Evolutionary conservation across 1,284 basidiomycete genomes (phyloP), one percentile per base, ranked within the genome.

Genomic region (Sphagnurus paluster): DNA sequence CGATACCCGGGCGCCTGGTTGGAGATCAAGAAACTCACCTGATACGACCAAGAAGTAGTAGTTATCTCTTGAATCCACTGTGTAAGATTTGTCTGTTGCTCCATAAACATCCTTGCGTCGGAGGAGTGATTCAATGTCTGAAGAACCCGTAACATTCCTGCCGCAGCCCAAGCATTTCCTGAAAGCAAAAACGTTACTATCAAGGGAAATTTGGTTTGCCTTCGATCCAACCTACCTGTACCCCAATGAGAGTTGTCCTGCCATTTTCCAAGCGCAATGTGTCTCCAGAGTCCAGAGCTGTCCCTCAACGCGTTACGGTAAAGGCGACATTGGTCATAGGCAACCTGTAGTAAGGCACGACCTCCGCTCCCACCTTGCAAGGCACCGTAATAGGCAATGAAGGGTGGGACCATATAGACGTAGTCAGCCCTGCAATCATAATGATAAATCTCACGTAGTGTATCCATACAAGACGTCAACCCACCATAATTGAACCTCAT

Each of bases 341-440:
- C 84, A 9, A 64, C 61, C 49, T 77, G 69, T 30, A 91, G 61
- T 10, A 89, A 66, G 0, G 69, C 63, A n/a, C 71, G 43, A 56
- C 54, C 58, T 55, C 70, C 40, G 65, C 56, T 48, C 62, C 78
- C 69, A 20, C 66, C 65, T 56, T 70, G 52, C 14, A 75, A 51
- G 4, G 70, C 70, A 5, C 84, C 90, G 55, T 81, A 90, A 63
- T 84, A 87, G 2, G 90, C 87, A 30, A 93, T 70, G 64, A 90
- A 91, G 1, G 89, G 87, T 2, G 89, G 87, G 1, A 77, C 82
- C 86, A 88, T 86, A 66, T 84, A 86, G 1, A 82, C 64, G 52
- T 75, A 84, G 60, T 82, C 80, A 11, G 78, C 66, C 79, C 75
- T 77, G 44, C 13, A 46, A 35, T 30, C 23, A 41, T 10, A 42